Base-by-base conservation (phyloP, 805 yeast species). In the Candida takata region DNA sequence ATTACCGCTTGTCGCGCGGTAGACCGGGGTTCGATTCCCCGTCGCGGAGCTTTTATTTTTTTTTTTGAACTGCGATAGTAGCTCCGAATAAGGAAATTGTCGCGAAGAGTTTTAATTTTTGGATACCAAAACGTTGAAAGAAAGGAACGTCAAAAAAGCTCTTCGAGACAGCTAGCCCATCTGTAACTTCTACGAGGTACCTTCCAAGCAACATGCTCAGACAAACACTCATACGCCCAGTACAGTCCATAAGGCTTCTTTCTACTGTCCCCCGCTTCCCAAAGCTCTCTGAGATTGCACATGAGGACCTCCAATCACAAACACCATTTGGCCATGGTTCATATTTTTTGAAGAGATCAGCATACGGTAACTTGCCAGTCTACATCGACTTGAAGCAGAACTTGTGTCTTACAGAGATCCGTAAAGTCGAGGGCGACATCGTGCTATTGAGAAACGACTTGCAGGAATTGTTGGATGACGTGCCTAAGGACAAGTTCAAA, bases 281-380 rank as follows among this genome's bases (percentile, higher is more conserved):
- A 23, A 41, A 47, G 14, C 40, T 62, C 13, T 37, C 47, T 6
- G 60, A 57, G 13, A 51, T 62, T 13, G 44, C 52, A 6, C 44
- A 55, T 3, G 41, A 47, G 19, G 67, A 63, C 40, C 33, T 40
- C 36, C 16, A 36, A 41, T 33, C 54, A 47, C 23, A 43, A 24
- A 8, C 38, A 28, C 27, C 46, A 12, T 55, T 55, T 37, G 61
- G 57, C 7, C 48, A 48, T 30, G 53, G 52, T 4, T 48, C 51
- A 3, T 65, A 65, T 45, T 56, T 45, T 37, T 45, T 65, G 10
- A 52, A 49, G 29, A 76, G 81, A 55, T 68, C 84, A 7, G 59
- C 69, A 12, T 66, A 62, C 31, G 86, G 90, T 5, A 77, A 81
- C 53, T 65, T 87, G 54, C 95, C 95, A n/a, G 83, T 86, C 2